Conservation (phyloP, 805 yeast genomes). For the Cyberlindnera petersonii region DNA sequence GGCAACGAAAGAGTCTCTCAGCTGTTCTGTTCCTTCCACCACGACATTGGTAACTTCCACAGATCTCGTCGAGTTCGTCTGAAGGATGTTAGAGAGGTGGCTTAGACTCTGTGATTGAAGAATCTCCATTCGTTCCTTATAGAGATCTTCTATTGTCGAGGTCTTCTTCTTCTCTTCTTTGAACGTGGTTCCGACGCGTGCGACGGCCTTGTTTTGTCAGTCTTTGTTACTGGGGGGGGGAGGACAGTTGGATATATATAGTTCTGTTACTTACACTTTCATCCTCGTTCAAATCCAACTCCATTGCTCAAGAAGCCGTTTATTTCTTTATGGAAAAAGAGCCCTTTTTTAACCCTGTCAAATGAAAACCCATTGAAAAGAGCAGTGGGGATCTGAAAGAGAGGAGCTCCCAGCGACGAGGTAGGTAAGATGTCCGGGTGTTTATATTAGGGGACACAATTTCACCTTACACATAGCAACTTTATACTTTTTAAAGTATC, state of each 20-base stretch:
- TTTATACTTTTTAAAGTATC: too few species aligned
- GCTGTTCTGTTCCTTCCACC: conserved; percentile 44
- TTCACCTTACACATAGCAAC: too few species aligned
- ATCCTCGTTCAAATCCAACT: conserved; percentile 8
- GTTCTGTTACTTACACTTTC: conserved; percentile 6
- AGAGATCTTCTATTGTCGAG: conserved; percentile 20
- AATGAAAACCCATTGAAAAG: too few species aligned
- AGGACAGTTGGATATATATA: not conserved
- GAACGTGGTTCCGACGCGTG: conserved; percentile 23
- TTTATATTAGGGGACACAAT: too few species aligned
- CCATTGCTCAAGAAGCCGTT: too few species aligned
- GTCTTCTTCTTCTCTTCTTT: conserved; percentile 13
- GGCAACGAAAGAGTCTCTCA: conserved; percentile 42
- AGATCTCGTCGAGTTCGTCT: conserved; percentile 36
- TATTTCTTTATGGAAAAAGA: too few species aligned
- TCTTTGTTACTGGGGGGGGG: not conserved
- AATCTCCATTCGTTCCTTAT: conserved; percentile 28
- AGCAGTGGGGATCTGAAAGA: too few species aligned
- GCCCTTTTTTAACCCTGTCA: too few species aligned
- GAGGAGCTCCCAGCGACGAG: too few species aligned
- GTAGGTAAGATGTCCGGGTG: too few species aligned
- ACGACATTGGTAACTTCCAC: conserved; percentile 42
- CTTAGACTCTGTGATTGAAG: conserved; percentile 28
- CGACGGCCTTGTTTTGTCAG: conserved; percentile 16
- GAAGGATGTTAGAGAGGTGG: conserved; percentile 28